Evolutionary conservation across 352 stramenopile genomes (phyloP), one percentile per base, ranked within the genome.

Genomic region (Phytopythium montanum): DNA sequence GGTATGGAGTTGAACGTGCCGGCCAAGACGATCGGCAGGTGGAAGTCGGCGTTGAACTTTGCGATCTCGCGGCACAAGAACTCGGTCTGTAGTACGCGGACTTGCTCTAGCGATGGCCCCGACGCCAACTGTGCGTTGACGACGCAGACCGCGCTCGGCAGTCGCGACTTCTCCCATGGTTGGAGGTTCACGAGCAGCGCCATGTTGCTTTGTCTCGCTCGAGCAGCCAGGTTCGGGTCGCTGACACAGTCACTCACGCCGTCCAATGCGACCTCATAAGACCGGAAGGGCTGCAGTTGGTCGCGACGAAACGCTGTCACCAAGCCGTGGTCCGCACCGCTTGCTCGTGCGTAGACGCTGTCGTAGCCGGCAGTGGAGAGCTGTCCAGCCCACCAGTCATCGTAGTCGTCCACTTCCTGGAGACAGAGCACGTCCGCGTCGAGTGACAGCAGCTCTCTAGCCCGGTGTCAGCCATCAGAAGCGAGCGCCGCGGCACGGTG

Each of bases 381-480:
- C 54, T 76, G 69, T 3, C 61, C 60, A 8, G 73, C 69, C 88
- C 90, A 97, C 71, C 75, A 96, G 50, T 94, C 77, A n/a, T 90
- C 72, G 36, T 94, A 97, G 42, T 95, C 80, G 45, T 96, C 87
- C 8, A 96, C 78, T 66, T 97, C 88, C 74, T 87, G 62, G 1
- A 97, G 72, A 44, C 87, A 96, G 45, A 96, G 54, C 50, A 97
- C 73, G 55, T 96, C 87, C 14, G 88, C 84, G 44, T 93, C 81
- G 45, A 83, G 87, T 23, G 68, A 77, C 21, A 94, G 44, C 5
- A 96, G 77, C 57, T 96, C 87, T 13, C 78, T 90, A 29, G 10
- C n/a, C 0, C 12, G 16, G 31, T 14, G 3, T 42, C 28, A 64
- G 18, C 36, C 1, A n/a, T 9, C 53, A 12, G 42, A 31, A 39